Evolutionary conservation across 164 flowering plant species (phyloP).

Genomic region (Berberis thunbergii): DNA sequence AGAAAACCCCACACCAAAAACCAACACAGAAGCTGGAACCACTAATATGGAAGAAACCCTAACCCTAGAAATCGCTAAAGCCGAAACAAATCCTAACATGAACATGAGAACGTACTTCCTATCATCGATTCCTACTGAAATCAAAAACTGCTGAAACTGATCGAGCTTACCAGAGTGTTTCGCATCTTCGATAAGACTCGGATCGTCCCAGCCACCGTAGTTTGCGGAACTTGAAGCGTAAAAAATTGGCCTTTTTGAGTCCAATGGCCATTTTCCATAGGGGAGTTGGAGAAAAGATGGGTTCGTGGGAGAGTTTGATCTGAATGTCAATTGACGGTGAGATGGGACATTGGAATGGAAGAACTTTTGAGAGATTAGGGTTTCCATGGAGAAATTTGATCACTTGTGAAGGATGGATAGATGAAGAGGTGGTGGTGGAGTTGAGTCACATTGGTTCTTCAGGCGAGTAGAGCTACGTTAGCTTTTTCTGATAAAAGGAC

Average conservation of each 20-base stretch:
- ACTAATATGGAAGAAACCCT: conserved; percentile 50
- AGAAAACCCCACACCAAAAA: conserved; percentile 65
- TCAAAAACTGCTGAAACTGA: conserved; percentile 34
- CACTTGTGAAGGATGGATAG: too few relatives aligned
- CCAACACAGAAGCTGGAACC: conserved; percentile 60
- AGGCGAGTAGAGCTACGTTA: too few relatives aligned
- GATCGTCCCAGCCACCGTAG: conserved; percentile 80
- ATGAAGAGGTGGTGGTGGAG: too few relatives aligned
- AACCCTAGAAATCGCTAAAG: conserved; percentile 62
- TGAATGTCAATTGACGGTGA: too few relatives aligned
- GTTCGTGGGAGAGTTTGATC: too few relatives aligned
- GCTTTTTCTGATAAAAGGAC: too few relatives aligned
- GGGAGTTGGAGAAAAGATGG: too few relatives aligned
- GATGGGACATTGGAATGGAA: too few relatives aligned
- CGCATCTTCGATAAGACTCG: conserved; percentile 18
- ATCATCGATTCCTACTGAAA: conserved; percentile 57
- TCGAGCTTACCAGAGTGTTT: conserved; percentile 39
- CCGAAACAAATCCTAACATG: conserved; percentile 58
- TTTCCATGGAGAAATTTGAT: too few relatives aligned
- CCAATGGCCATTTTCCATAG: too few relatives aligned
- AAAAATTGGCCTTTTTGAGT: background rate
- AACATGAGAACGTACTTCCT: conserved; percentile 49
- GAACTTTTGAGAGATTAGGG: too few relatives aligned
- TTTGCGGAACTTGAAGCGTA: conserved; percentile 17
- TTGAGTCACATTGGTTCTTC: too few relatives aligned